Evolutionary conservation across 139 green algal genomes (phyloP).

Genomic region (Haematococcus lacustris): DNA sequence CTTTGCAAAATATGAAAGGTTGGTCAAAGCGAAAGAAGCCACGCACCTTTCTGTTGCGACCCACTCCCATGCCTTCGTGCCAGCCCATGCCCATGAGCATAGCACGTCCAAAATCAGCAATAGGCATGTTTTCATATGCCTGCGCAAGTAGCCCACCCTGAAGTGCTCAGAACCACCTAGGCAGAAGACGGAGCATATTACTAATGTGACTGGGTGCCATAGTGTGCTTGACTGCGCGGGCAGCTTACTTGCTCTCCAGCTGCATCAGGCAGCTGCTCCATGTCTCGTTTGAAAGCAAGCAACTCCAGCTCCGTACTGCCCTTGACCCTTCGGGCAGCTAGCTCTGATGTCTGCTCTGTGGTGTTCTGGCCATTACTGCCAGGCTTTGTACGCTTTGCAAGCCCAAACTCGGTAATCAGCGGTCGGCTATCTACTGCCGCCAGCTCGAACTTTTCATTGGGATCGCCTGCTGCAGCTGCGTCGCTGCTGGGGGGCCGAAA

Average conservation of each 20-base stretch:
- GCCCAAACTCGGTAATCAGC: conserved; percentile 3
- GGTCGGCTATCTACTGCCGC: not conserved
- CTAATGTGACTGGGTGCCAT: not conserved
- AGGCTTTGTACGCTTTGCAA: conserved; percentile 2
- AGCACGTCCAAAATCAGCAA: conserved; percentile 74
- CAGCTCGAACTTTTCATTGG: conserved; percentile 21
- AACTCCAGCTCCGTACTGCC: no score
- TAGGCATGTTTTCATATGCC: conserved; percentile 67
- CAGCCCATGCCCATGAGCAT: conserved; percentile 79
- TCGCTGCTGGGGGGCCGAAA: conserved; percentile 32
- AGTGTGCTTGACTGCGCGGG: not conserved
- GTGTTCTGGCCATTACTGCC: not conserved
- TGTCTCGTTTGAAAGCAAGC: conserved; percentile 7
- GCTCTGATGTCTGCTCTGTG: conserved; percentile 9
- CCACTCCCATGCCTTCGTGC: conserved; percentile 64
- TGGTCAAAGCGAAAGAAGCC: no score
- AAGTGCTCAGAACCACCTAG: not conserved
- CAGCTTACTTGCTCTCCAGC: conserved; percentile 17
- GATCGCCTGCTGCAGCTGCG: conserved; percentile 8
- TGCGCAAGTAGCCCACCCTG: conserved; percentile 15
- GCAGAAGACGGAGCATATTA: not conserved
- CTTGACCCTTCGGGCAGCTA: no score
- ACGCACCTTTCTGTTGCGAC: conserved; percentile 42
- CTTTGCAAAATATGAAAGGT: no score
- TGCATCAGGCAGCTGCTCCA: conserved; percentile 34